Evolutionary conservation across 2,329 filamentous ascomycete species (phyloP), one percentile per base, ranked within the genome.

Genomic region (Fusarium paranaense): DNA sequence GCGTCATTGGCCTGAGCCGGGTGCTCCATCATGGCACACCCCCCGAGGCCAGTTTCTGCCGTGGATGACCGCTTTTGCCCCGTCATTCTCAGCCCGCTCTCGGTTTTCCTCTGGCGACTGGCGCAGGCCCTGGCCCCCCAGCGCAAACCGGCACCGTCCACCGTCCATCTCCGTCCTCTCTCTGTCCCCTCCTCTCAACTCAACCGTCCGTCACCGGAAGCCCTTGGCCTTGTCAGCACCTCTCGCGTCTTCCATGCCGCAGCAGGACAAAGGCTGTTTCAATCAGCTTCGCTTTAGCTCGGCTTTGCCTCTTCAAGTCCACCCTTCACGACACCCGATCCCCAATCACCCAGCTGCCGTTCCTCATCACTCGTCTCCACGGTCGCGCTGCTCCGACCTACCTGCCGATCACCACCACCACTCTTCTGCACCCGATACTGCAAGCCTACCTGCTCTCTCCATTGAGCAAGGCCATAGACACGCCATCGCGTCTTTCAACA

Each of bases 31-130:
- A 71, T 71, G 60, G 59, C 27, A 65, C 47, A 66, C 61, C 56
- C 72, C 69, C 75, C 75, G 70, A 73, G 69, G 71, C 67, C 67
- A 60, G 40, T 71, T 81, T 81, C 78, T 83, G 81, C 82, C 82
- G 38, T 11, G 2, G 1, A 37, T 42, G 64, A 81, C 81, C 81
- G 81, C 80, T 69, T 66, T 67, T 72, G 64, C 72, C 73, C 78
- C 77, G 75, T 80, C 77, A 80, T 78, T 74, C 70, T 73, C 74
- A 76, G 73, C 78, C 81, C 79, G 79, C 78, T 76, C 65, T 74
- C 63, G 69, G 64, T 73, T 75, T 74, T 74, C 66, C 72, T 71
- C 67, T 68, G 73, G 66, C 68, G 63, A 71, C 52, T 71, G 62
- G 64, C 64, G 65, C 74, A 22, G 40, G 40, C 40, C 40, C 40